Conservation (phyloP, 2,329 filamentous ascomycete species). For the Aspergillus spinulosporus region DNA sequence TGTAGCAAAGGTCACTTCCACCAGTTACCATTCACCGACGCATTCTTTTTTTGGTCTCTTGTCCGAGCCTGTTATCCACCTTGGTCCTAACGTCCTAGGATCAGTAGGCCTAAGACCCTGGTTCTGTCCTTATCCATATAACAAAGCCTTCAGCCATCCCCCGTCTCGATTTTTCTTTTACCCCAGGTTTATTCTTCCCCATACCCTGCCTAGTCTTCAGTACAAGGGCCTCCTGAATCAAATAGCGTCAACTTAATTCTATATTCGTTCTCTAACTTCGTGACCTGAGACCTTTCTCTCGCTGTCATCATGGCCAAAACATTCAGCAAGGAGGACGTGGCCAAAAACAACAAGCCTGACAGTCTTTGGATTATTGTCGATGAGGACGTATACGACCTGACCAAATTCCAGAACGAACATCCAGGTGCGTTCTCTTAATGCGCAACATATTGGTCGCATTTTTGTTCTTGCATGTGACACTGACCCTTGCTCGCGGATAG, state of each 20-base stretch:
- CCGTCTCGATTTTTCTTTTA: conserved; percentile 10
- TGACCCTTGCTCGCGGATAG: conserved; percentile 37
- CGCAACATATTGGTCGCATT: background rate
- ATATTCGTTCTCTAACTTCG: background rate
- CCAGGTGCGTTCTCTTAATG: conserved; percentile 48
- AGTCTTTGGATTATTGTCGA: conserved; percentile 89
- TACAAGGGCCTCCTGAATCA: background rate
- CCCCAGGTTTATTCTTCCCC: conserved; percentile 15
- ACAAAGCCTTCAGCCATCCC: conserved; percentile 2
- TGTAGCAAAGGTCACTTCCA: background rate
- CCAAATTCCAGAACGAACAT: conserved; percentile 82
- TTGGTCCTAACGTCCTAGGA: background rate
- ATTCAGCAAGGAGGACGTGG: conserved; percentile 81
- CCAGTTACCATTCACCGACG: background rate
- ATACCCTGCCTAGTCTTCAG: background rate
- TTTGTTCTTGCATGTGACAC: conserved; percentile 18
- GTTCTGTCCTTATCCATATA: conserved; percentile 20
- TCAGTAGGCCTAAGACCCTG: conserved; percentile 4
- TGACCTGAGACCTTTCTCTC: background rate
- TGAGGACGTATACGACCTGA: conserved; percentile 93
- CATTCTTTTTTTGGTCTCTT: conserved; percentile 6
- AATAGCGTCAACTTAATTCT: background rate
- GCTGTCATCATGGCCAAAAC: conserved; percentile 73
- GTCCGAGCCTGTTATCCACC: conserved; percentile 9
- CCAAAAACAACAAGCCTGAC: conserved; percentile 84